These are phyloP conservation scores for Bidens hawaiensis DNA, from an alignment of 140 eudicot species.

Conservation along the genomic window DNA sequence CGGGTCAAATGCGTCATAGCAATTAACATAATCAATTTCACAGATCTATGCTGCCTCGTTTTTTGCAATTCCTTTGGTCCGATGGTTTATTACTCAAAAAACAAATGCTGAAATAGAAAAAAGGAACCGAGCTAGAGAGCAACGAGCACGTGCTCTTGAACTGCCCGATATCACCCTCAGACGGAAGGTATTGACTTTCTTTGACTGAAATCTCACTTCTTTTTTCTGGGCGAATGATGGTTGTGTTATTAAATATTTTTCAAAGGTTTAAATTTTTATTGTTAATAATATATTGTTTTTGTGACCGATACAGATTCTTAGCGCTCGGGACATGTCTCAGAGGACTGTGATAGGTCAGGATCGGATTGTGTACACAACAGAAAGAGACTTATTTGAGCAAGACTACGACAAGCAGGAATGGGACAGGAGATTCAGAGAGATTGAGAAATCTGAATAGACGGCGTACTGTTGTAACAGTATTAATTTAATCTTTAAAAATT, in stretches of 20 bases:
- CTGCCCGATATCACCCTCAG: slow-evolving; percentile 71
- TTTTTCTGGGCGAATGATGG: neutral
- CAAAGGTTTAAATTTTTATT: neutral
- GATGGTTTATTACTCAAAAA: slow-evolving; percentile 66
- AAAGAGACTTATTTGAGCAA: slow-evolving; percentile 72
- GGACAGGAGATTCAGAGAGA: slow-evolving; percentile 78
- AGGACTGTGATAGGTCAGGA: slow-evolving; percentile 73
- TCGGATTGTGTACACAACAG: slow-evolving; percentile 84
- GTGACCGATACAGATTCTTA: slow-evolving; percentile 55
- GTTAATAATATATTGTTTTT: neutral
- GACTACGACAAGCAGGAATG: slow-evolving; percentile 78
- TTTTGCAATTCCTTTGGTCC: slow-evolving; percentile 91
- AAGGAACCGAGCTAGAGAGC: slow-evolving; percentile 77
- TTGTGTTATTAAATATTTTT: too few relatives aligned
- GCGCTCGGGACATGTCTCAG: slow-evolving; percentile 93
- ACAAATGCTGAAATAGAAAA: slow-evolving; percentile 60
- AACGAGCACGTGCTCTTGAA: slow-evolving; percentile 64
- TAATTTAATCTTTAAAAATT: too few relatives aligned
- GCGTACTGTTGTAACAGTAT: neutral
- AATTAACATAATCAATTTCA: slow-evolving; percentile 12
- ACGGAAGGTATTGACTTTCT: slow-evolving; percentile 58
- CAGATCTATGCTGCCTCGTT: slow-evolving; percentile 97
- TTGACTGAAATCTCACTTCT: neutral
- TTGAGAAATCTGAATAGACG: slow-evolving; percentile 39
- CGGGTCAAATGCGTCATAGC: neutral